Conservation (phyloP, 495 filamentous ascomycete genomes). For the Hypoxylon crocopeplum region DNA sequence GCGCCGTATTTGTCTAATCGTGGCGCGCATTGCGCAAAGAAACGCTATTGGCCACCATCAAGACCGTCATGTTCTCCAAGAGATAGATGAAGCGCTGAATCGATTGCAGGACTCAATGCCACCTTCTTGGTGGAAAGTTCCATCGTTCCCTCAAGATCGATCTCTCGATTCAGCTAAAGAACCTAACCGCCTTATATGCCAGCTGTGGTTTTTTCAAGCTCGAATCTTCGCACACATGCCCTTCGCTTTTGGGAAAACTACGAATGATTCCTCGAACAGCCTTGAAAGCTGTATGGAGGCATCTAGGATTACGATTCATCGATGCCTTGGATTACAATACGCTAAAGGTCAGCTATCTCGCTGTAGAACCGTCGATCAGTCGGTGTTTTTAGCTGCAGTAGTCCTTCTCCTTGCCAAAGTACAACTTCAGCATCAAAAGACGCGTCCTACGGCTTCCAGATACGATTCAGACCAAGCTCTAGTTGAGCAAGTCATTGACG, state of each 20-base stretch:
- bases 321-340: not conserved
- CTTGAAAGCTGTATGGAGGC: slow-evolving; percentile 8
- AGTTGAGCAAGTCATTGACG: slow-evolving; percentile 1
- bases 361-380: slow-evolving; percentile 1
- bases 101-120: slow-evolving; percentile 3
- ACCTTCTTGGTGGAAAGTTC: slow-evolving; percentile 8
- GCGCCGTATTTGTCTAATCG: slow-evolving; percentile 3
- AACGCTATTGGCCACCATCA: not conserved
- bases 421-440: not conserved
- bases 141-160: slow-evolving; percentile 8
- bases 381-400: slow-evolving; percentile 5
- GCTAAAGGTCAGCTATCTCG: not conserved
- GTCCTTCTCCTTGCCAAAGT: slow-evolving; percentile 5
- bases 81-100: slow-evolving; percentile 1
- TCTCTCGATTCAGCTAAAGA: slow-evolving; percentile 7
- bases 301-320: slow-evolving; percentile 4
- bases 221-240: slow-evolving; percentile 12
- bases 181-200: slow-evolving; percentile 13
- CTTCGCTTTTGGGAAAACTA: not conserved
- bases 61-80: not conserved
- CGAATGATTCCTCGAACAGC: not conserved
- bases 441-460: not conserved
- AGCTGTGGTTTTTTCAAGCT: slow-evolving; percentile 13
- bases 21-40: not conserved
- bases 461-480: slow-evolving; percentile 1